These are phyloP conservation scores for Starmerella powellii DNA, from an alignment of 805 yeast genomes.

Conservation along the genomic window DNA sequence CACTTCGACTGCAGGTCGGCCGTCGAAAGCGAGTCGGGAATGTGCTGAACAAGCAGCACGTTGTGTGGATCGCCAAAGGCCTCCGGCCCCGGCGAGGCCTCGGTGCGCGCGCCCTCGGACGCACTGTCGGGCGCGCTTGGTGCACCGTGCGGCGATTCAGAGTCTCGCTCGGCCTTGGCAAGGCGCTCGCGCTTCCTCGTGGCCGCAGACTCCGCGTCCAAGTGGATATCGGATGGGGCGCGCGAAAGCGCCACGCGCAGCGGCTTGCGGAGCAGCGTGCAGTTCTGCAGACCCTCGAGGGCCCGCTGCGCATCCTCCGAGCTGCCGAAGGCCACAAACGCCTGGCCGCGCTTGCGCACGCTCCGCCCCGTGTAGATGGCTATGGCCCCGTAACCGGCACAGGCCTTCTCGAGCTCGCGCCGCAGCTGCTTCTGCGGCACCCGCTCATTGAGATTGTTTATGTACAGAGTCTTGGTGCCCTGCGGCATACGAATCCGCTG, in stretches of 20 bases:
- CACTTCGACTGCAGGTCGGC: constrained; percentile 39
- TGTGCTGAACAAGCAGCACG: constrained; percentile 51
- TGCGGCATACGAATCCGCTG: not conserved
- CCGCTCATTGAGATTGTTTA: constrained; percentile 63
- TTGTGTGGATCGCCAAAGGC: constrained; percentile 42
- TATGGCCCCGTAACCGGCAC: constrained; percentile 38
- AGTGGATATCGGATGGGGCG: constrained; percentile 20
- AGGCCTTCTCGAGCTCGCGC: constrained; percentile 33
- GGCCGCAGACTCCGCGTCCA: constrained; percentile 28
- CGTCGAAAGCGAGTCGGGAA: constrained; percentile 37
- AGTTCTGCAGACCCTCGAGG: constrained; percentile 31
- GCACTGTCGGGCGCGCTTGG: not conserved
- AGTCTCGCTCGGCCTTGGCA: not conserved
- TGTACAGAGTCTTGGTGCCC: constrained; percentile 34
- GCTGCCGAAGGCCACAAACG: constrained; percentile 50
- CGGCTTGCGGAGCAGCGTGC: constrained; percentile 37
- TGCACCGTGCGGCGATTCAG: too few species aligned
- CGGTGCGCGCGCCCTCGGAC: too few species aligned
- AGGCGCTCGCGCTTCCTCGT: not conserved
- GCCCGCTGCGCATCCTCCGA: constrained; percentile 38
- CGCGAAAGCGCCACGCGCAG: constrained; percentile 32
- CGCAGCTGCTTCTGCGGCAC: constrained; percentile 43
- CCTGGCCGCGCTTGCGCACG: constrained; percentile 68
- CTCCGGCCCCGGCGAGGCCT: not conserved
- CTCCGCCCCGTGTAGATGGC: constrained; percentile 46